phyloP scores from a whole-genome alignment of 345 rosid genomes.

The Angophora floribunda region DNA sequence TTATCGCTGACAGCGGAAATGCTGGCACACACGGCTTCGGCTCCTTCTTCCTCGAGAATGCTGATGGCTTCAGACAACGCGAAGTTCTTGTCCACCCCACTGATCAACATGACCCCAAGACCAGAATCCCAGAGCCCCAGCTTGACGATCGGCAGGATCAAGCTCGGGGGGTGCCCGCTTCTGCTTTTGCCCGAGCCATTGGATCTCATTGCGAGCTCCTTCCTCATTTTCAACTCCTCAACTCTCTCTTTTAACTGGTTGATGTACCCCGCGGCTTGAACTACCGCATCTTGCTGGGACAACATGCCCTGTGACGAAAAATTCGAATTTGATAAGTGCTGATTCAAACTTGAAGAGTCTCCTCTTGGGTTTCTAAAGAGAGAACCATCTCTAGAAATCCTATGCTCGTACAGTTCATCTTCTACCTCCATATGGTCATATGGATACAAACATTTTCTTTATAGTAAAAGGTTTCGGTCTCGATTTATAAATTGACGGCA shows the following conservation, averaged over 20 bases:
- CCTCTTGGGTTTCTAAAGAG: not conserved
- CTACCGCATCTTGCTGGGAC: slow-evolving; percentile 35
- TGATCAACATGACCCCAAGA: slow-evolving; percentile 5
- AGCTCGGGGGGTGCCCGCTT: not conserved
- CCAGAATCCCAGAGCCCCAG: not conserved
- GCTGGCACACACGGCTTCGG: slow-evolving; percentile 4
- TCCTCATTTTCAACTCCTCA: slow-evolving; percentile 19
- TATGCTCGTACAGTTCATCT: not conserved
- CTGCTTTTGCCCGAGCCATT: not conserved
- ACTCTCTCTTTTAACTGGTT: slow-evolving; percentile 23
- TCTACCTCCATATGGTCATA: not conserved
- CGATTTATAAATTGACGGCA: not conserved
- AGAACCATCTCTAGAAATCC: not conserved
- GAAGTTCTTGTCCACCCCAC: slow-evolving; percentile 4
- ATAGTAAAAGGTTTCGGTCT: not conserved
- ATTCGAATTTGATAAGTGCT: not conserved
- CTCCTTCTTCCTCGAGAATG: slow-evolving; percentile 18
- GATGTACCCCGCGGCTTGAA: slow-evolving; percentile 33
- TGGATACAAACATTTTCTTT: not conserved
- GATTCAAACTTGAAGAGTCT: not conserved
- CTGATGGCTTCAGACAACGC: slow-evolving; percentile 3
- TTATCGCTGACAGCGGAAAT: not conserved
- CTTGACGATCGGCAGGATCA: not conserved
- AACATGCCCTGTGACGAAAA: slow-evolving; percentile 2
- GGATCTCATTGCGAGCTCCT: slow-evolving; percentile 7